A percentile compares a stretch with the other conserved stretches of the same genome.
Evolutionary conservation across 2,329 filamentous ascomycete species (phyloP).

Genomic region (Exophiala mesophila): DNA sequence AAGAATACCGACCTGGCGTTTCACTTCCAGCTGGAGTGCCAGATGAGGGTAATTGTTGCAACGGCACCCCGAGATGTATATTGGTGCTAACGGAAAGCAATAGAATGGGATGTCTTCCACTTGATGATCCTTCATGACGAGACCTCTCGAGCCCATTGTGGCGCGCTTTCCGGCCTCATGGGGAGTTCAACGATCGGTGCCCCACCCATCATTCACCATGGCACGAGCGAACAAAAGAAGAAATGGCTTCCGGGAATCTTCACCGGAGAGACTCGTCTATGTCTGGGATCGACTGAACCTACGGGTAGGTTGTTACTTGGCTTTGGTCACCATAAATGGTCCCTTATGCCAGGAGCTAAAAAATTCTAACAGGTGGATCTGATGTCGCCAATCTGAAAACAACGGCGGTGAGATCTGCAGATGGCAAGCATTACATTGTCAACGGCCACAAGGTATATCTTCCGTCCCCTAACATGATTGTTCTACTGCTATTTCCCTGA

Average conservation of each 20-base stretch:
- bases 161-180: slow-evolving; percentile 29
- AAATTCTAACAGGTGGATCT: slow-evolving; percentile 44
- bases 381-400: slow-evolving; percentile 62
- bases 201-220: slow-evolving; percentile 30
- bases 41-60: too few species aligned
- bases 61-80: too few species aligned
- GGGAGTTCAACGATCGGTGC: slow-evolving; percentile 32
- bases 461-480: too few species aligned
- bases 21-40: too few species aligned
- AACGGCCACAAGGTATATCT: slow-evolving; percentile 88
- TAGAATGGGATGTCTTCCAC: slow-evolving; percentile 36
- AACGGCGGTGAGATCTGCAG: slow-evolving; percentile 45
- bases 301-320: too few species aligned
- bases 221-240: slow-evolving; percentile 27
- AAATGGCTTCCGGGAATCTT: slow-evolving; percentile 56
- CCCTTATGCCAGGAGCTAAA: too few species aligned
- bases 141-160: slow-evolving; percentile 31
- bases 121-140: slow-evolving; percentile 35
- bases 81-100: too few species aligned
- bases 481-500: too few species aligned
- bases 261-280: slow-evolving; percentile 53
- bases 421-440: slow-evolving; percentile 51
- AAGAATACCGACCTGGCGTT: background rate
- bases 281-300: slow-evolving; percentile 53
- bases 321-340: too few species aligned